Percentiles rank a stretch among this genome's conserved stretches.
phyloP scores from a whole-genome alignment of 208 protist genomes.

The Crithidia sp. region DNA sequence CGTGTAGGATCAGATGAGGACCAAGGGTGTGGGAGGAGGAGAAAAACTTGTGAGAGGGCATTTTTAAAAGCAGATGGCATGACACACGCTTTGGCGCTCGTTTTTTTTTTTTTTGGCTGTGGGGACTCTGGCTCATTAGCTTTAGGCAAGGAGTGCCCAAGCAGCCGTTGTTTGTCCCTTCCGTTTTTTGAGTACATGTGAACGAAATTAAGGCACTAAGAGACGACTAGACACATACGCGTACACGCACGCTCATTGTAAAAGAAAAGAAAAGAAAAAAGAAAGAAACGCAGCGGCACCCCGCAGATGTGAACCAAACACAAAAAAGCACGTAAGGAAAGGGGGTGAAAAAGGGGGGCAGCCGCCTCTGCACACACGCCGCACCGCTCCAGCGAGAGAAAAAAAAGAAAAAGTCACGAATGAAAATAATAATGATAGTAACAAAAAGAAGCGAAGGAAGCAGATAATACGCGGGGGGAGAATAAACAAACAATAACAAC shows the following conservation, averaged over 20 bases:
- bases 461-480: conserved; percentile 4
- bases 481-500: neutral
- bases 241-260: neutral
- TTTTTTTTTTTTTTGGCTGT: no score
- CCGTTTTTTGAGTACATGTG: neutral
- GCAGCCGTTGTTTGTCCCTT: neutral
- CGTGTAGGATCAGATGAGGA: neutral
- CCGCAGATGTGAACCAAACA: neutral
- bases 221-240: neutral
- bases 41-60: no score
- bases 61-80: no score
- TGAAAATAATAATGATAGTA: neutral
- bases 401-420: neutral
- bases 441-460: conserved; percentile 16
- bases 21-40: neutral
- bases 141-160: neutral
- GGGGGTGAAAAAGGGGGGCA: no score
- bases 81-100: no score
- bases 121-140: no score
- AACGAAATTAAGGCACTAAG: neutral
- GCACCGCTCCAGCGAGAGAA: neutral
- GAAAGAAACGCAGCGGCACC: neutral
- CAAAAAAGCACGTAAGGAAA: neutral
- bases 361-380: no score
- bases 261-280: neutral